Base-by-base conservation (phyloP, 164 flowering plant genomes). In the Houttuynia cordata region DNA sequence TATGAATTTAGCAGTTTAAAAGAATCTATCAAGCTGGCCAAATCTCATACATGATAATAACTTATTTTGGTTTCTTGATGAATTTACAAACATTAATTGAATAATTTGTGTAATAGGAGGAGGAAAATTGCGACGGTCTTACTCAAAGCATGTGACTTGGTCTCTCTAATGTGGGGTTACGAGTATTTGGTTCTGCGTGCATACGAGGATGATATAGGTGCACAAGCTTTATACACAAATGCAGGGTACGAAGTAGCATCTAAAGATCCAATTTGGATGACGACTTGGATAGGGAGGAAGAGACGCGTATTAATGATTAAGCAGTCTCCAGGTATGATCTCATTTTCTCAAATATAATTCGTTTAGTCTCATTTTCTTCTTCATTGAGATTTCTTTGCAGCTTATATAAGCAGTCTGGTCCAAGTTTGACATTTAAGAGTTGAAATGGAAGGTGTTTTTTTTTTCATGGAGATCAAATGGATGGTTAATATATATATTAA, bases 181-280 rank as follows among this genome's bases (percentile, higher is more conserved):
- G 70, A 82, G n/a, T 82, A 75, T 60, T 80, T 88, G 20, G 96
- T 63, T 10, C 78, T 88, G 0, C 62, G 94, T 49, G 96, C 88
- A 34, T 81, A 88, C 30, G 97, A 91, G 60, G 93, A 86, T 59
- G 97, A 91, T 58, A 53, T 54, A 24, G 96, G 83, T 49, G 97
- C 96, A 22, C 77, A 79, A 0, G 74, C 61, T n/a, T 55, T 91
- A 71, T 91, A 88, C 62, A n/a, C 78, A 18, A 81, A 75, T 55
- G 88, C 92, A 37, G 96, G 94, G 8, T 91, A 81, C 59, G 68
- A 62, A 58, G 75, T 83, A 9, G 88, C 85, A 17, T 76, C 85
- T 9, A 66, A 75, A 58, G 96, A 91, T 71, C 87, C 91, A 5
- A 68, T 60, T 14, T 86, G 92, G 96, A 63, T 69, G 70, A 75